Conservation (phyloP, 352 stramenopile genomes). For the Albugo laibachii region DNA sequence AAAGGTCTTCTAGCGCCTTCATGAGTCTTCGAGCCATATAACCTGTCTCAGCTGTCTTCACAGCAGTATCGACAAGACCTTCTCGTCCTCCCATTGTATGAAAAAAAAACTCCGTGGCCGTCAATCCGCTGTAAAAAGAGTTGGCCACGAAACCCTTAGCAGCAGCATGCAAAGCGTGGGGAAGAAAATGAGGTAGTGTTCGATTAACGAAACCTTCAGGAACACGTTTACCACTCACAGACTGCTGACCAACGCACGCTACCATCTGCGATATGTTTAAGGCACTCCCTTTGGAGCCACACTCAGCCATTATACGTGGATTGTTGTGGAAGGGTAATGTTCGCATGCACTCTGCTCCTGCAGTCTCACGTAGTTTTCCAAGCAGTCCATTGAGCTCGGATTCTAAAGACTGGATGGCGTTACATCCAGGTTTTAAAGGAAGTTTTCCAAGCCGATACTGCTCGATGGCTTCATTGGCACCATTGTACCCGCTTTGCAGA, state of each 20-base stretch:
- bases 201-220: conserved; percentile 97
- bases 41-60: conserved; percentile 98
- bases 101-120: conserved; percentile 99
- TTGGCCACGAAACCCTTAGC: conserved; percentile 99
- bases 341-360: conserved; percentile 95
- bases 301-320: conserved; percentile 96
- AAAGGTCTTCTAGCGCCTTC: conserved; percentile 96
- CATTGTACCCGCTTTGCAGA: conserved; percentile 69
- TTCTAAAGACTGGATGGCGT: conserved; percentile 95
- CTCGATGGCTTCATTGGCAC: conserved; percentile 82
- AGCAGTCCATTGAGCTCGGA: conserved; percentile 97
- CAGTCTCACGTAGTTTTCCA: conserved; percentile 93
- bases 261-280: conserved; percentile 99
- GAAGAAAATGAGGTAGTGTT: conserved; percentile 93
- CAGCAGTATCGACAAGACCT: conserved; percentile 98
- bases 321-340: conserved; percentile 95
- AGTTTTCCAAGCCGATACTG: conserved; percentile 90
- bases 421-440: conserved; percentile 90
- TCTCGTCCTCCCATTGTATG: conserved; percentile 99
- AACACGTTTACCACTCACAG: conserved; percentile 95
- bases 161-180: conserved; percentile 84
- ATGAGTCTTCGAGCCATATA: conserved; percentile 99
- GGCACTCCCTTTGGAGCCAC: conserved; percentile 96
- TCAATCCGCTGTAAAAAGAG: conserved; percentile 97
- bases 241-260: conserved; percentile 97